Evolutionary conservation across 768 basidiomycete genomes (phyloP).

Genomic region (Naganishia randhawae): DNA sequence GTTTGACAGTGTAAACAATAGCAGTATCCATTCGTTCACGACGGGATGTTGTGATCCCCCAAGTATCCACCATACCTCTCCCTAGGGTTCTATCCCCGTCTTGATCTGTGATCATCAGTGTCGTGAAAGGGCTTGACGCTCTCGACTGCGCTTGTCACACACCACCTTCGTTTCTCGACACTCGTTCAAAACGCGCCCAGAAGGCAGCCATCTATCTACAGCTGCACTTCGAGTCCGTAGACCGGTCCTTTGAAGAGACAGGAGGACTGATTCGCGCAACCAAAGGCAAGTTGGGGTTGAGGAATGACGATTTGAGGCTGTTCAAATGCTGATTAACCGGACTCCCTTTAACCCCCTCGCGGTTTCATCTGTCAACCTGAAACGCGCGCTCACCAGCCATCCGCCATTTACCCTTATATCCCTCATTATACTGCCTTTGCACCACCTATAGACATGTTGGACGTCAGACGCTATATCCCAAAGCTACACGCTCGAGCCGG

Average conservation of each 20-base stretch:
- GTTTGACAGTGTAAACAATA: constrained; percentile 2
- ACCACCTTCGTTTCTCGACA: constrained; percentile 13
- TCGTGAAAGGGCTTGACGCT: constrained; percentile 12
- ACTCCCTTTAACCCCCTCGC: neutral
- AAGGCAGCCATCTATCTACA: neutral
- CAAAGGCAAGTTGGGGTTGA: neutral
- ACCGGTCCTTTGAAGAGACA: neutral
- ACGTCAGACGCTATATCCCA: neutral
- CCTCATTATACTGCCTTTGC: neutral
- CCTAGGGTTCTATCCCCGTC: neutral
- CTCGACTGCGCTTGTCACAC: neutral
- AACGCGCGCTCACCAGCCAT: neutral
- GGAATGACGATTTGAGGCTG: neutral
- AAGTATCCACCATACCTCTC: neutral
- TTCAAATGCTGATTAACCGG: neutral
- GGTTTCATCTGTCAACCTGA: neutral
- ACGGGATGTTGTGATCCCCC: neutral
- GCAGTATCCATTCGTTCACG: neutral
- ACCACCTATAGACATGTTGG: neutral
- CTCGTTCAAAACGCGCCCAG: constrained; percentile 5
- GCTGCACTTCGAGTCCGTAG: neutral
- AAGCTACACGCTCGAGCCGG: constrained; percentile 14
- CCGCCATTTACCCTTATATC: neutral
- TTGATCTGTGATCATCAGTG: constrained; percentile 12
- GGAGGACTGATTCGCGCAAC: neutral